These are phyloP conservation scores for Polychytrium aggregatum DNA, from an alignment of 192 early-diverging fungal species.

Conservation along the genomic window DNA sequence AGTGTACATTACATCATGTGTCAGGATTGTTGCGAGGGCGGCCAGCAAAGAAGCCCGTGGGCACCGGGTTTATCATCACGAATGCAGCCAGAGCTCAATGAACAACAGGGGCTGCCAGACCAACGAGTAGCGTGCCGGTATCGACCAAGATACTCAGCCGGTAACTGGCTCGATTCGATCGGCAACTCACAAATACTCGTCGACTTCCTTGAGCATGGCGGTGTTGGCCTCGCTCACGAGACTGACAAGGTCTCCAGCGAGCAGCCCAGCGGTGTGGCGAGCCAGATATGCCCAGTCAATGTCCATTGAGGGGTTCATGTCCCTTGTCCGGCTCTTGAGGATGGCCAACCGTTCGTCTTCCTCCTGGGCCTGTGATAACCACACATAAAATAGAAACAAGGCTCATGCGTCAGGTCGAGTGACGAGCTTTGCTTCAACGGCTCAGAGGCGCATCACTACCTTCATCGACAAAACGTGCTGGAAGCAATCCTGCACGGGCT, in stretches of 20 bases:
- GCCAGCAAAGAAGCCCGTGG: neutral
- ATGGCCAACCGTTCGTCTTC: conserved; percentile 21
- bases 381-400: conserved; percentile 8
- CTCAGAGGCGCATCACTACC: conserved; percentile 16
- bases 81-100: too few relatives aligned
- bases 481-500: too few relatives aligned
- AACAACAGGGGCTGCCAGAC: too few relatives aligned
- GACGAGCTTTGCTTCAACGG: conserved; percentile 4
- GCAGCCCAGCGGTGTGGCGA: conserved; percentile 85
- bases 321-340: conserved; percentile 43
- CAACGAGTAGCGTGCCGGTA: neutral
- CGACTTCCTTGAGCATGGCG: conserved; percentile 7
- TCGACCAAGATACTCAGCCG: conserved; percentile 3
- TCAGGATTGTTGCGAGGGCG: neutral
- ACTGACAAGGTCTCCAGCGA: conserved; percentile 72
- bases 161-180: too few relatives aligned
- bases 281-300: conserved; percentile 62
- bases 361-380: conserved; percentile 24
- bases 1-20: conserved; percentile 3
- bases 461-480: conserved; percentile 62
- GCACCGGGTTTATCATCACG: too few relatives aligned
- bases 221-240: conserved; percentile 53
- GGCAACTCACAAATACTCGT: conserved; percentile 6
- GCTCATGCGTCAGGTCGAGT: neutral
- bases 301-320: conserved; percentile 59